Evolutionary conservation across 1,284 basidiomycete genomes (phyloP), one percentile per base, ranked within the genome.

Genomic region (Apiotrichum gamsii): DNA sequence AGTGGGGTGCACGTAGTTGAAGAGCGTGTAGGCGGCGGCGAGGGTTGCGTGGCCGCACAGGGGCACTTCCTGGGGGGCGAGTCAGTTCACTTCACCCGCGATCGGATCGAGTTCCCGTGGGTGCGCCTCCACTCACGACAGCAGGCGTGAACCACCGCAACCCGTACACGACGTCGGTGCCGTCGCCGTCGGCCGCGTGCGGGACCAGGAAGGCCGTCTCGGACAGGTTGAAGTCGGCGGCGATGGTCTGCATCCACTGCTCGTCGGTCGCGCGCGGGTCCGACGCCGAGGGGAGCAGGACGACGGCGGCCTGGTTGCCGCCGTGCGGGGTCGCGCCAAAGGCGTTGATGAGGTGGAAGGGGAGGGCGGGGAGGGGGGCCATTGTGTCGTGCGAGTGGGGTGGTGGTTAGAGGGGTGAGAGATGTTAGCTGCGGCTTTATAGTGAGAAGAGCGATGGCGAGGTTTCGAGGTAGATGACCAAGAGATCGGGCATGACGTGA

Each of bases 31-130:
- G 3, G 67, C 58, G 1, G 67, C 43, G 3, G 67, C 65, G 3
- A 69, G 51, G 2, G 67, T 69, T 21, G 65, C 65, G 43, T 69
- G 67, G 0, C 67, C 67, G 47, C 67, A 69, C 18, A 69, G 50
- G 0, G 51, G 44, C 2, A 65, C 61, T 56, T 69, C 67, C 62
- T 66, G 33, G 9, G 3, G 29, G 37, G 33, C 23, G 35, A 13
- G 11, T 19, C n/a, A 20, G 43, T 8, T 32, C 15, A 1, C n/a
- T 9, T 37, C 15, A 36, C 21, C 18, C 23, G 10, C 8, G 5
- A 23, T 8, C 21, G 13, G 13, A 33, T n/a, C n/a, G n/a, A n/a
- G n/a, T n/a, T n/a, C n/a, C n/a, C n/a, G n/a, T n/a, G n/a, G n/a
- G n/a, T n/a, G n/a, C 5, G 8, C 11, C 13, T 21, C 25, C 8